Evolutionary conservation across 306 rosid genomes (phyloP), one percentile per base, ranked within the genome.

Genomic region (Sechiopsis laciniata): DNA sequence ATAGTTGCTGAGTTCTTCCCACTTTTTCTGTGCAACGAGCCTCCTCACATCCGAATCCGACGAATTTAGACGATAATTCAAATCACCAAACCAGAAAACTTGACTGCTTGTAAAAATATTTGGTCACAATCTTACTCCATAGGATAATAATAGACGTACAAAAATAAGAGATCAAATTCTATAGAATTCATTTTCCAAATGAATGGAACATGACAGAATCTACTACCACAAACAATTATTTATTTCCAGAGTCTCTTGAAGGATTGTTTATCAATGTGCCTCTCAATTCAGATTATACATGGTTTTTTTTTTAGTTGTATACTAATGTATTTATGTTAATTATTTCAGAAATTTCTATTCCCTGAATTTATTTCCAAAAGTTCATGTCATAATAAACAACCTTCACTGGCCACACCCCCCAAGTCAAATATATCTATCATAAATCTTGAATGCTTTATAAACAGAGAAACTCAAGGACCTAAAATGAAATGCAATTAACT

Each of bases 21-120:
- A 94, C 46, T 75, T 82, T 78, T 85, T 88, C 73, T 76, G 80
- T 75, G 86, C 85, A 55, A 94, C 80, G 37, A 91, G 80, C 77
- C 80, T 85, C 78, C 97, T 82, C 29, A 82, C 86, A 51, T 91
- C 87, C 0, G 22, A 55, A 32, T 91, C 97, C 82, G 83, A 72
- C 88, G 88, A 79, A 46, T 82, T 88, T 85, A 94, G 84, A 8
- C 99, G 99, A 75, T 91, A 94, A 76, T 94, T 94, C 86, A 94
- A 86, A 77, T 94, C 97, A 55, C 99, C 97, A 26, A 94, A 88
- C 99, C 97, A 94, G 88, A 94, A 89, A 64, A 94, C 85, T 81
- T 94, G 91, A 65, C 99, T 91, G 96, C 63, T 76, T 12, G 68
- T 69, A 76, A 21, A 70, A 79, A 76, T 66, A 83, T 63, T 70